Evolutionary conservation across 352 stramenopile genomes (phyloP).

Genomic region (Pythium scleroteichum): DNA sequence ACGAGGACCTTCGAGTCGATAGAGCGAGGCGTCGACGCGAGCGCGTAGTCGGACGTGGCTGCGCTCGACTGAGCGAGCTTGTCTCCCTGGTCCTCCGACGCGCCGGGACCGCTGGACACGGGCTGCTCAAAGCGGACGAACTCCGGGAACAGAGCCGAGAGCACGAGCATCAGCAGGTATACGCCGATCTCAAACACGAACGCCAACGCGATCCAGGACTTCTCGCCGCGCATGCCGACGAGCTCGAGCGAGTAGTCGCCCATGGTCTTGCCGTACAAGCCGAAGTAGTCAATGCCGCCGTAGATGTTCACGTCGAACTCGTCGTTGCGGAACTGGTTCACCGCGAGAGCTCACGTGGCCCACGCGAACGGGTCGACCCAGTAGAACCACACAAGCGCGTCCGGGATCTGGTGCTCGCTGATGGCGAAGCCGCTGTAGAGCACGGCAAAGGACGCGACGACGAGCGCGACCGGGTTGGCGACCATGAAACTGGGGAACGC

Average conservation of each 20-base stretch:
- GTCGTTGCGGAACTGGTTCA: slow-evolving; percentile 40
- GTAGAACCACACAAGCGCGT: slow-evolving; percentile 62
- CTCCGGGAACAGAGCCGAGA: slow-evolving; percentile 18
- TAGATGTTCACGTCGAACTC: slow-evolving; percentile 38
- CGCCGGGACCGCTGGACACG: neutral
- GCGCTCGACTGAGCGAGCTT: neutral
- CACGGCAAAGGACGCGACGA: slow-evolving; percentile 45
- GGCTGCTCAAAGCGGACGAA: slow-evolving; percentile 20
- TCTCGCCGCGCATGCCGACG: slow-evolving; percentile 29
- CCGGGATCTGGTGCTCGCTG: slow-evolving; percentile 42
- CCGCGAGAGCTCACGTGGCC: slow-evolving; percentile 33
- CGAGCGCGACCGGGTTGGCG: slow-evolving; percentile 42
- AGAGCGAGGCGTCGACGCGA: slow-evolving; percentile 5
- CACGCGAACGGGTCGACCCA: slow-evolving; percentile 55
- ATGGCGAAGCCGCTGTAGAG: slow-evolving; percentile 61
- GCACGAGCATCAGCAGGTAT: slow-evolving; percentile 12
- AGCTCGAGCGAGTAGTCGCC: slow-evolving; percentile 37
- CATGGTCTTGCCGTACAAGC: slow-evolving; percentile 28
- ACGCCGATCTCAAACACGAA: slow-evolving; percentile 17
- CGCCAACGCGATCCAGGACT: slow-evolving; percentile 19
- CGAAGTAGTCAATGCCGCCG: slow-evolving; percentile 39
- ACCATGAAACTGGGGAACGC: slow-evolving; percentile 34
- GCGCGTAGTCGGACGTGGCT: slow-evolving; percentile 5
- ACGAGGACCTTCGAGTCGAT: no score
- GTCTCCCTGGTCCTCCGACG: neutral